Base-by-base conservation (phyloP, 129 eudicot genomes). In the Glebionis coronaria region DNA sequence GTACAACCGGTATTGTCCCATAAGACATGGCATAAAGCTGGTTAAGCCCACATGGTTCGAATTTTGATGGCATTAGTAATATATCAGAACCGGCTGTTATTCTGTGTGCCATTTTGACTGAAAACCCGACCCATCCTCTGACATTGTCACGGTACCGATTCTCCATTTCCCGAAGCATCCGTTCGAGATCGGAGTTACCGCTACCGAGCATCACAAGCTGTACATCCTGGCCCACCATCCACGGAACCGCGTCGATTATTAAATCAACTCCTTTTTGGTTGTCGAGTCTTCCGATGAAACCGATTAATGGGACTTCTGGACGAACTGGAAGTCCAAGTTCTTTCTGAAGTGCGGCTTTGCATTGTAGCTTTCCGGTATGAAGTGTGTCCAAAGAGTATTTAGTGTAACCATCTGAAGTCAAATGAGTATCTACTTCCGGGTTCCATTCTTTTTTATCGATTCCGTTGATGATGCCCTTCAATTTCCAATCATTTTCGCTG, bases 21-120 rank as follows among this genome's bases (percentile, higher is more conserved):
- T 89, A 94, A 12, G 56, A 45, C 99, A 94, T 94, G 0, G 95
- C 99, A 71, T 89, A 94, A 5, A 89, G 79, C 67, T 94, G 99
- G 73, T 94, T 94, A 61, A 94, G 84, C 69, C 95, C 99, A 72
- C 97, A 94, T 3, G 99, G 99, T 78, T 94, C 99, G 35, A 94
- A 94, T 60, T 91, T 82, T 25, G 97, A 94, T 4, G 99, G 99
- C 99, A 94, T 94, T 69, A 94, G 79, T 60, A 89, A 74, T 11
- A 89, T 77, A 52, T 94, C 99, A 7, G 93, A 90, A 8, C 99
- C 97, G 15, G 97, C 99, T 0, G 97, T 94, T 56, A 94, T 94
- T 45, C 97, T 67, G 61, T 94, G 99, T 28, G 99, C 90, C 46
- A 81, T 86, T 63, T 84, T 79, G 2, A 94, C 93, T 0, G 99